Conservation (phyloP, 495 filamentous ascomycete genomes). For the Podospora appendiculata region DNA sequence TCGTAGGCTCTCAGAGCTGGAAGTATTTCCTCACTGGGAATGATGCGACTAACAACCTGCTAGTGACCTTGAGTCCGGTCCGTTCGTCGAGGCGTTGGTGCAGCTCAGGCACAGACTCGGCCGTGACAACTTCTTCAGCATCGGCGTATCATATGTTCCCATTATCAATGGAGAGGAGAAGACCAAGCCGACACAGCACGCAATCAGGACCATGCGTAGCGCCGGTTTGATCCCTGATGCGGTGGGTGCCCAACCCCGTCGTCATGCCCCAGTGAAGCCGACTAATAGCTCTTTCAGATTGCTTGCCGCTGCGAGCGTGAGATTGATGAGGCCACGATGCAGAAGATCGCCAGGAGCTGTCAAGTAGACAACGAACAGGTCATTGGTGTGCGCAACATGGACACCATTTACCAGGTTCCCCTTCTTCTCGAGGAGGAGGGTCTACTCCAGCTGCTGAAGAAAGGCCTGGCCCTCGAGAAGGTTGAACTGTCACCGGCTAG, state of each 20-base stretch:
- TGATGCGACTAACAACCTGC: constrained; percentile 7
- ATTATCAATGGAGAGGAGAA: constrained; percentile 75
- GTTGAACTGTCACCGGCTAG: constrained; percentile 38
- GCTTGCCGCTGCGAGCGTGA: constrained; percentile 80
- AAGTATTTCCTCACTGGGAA: neutral
- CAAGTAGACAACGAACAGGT: constrained; percentile 77
- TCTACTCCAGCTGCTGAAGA: constrained; percentile 53
- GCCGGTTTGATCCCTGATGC: constrained; percentile 82
- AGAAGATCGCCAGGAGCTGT: constrained; percentile 84
- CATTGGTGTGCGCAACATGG: constrained; percentile 75
- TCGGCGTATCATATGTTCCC: constrained; percentile 76
- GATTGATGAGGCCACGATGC: constrained; percentile 63
- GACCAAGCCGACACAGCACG: constrained; percentile 92
- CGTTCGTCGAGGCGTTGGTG: constrained; percentile 81
- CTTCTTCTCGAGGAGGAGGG: constrained; percentile 77
- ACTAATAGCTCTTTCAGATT: constrained; percentile 43
- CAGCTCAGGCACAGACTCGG: constrained; percentile 67
- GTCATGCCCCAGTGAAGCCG: neutral
- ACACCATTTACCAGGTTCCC: constrained; percentile 86
- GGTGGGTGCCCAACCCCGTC: constrained; percentile 27
- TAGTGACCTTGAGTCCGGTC: constrained; percentile 82
- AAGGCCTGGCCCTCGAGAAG: constrained; percentile 52
- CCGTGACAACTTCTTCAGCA: constrained; percentile 76
- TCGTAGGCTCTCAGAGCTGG: neutral
- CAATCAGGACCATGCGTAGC: constrained; percentile 72